phyloP scores from a whole-genome alignment of 805 yeast species.

The Scheffersomyces amazonensis region DNA sequence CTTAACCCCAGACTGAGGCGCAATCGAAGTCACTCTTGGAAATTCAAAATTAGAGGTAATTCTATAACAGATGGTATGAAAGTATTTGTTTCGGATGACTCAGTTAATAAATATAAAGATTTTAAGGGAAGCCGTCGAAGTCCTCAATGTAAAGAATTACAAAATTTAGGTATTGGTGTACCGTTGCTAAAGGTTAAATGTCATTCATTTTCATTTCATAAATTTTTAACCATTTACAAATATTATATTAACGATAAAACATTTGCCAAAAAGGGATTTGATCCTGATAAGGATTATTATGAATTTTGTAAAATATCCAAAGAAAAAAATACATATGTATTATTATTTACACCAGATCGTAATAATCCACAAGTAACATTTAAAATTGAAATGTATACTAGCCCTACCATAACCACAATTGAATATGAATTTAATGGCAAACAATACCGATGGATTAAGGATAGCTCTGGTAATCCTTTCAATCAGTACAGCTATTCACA shows the following conservation, averaged over 20 bases:
- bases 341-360: slow-evolving; percentile 7
- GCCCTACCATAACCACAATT: slow-evolving; percentile 5
- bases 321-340: slow-evolving; percentile 1
- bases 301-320: slow-evolving; percentile 3
- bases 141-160: neutral
- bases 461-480: neutral
- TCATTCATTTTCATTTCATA: neutral
- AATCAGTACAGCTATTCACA: slow-evolving; percentile 3
- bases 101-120: neutral
- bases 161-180: neutral
- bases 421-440: slow-evolving; percentile 7
- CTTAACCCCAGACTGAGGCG: no score
- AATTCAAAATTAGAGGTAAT: no score
- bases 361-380: slow-evolving; percentile 1
- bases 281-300: slow-evolving; percentile 4
- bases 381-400: slow-evolving; percentile 6
- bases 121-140: neutral
- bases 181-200: neutral
- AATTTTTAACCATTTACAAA: neutral
- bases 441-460: slow-evolving; percentile 6
- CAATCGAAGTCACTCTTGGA: no score
- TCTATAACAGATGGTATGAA: neutral
- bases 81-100: neutral
- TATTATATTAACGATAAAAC: neutral
- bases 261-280: slow-evolving; percentile 1